Conservation (phyloP, 140 eudicot genomes). For the Anethum foeniculum region DNA sequence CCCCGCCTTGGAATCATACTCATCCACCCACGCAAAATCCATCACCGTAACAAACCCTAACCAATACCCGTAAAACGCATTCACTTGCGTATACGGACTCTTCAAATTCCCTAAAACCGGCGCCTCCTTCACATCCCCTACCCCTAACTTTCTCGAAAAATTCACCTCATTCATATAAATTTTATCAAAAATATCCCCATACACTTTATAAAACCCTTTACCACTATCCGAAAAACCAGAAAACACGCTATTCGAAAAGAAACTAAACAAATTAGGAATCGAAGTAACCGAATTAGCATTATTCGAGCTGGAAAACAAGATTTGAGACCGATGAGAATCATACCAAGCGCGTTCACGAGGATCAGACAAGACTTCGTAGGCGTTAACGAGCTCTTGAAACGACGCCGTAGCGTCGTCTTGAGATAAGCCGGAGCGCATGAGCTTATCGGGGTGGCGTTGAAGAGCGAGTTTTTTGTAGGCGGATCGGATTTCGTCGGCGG, state of each 20-base stretch:
- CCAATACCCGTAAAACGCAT: conserved; percentile 91
- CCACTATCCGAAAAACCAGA: conserved; percentile 61
- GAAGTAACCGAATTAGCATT: conserved; percentile 20
- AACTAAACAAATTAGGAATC: conserved; percentile 68
- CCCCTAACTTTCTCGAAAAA: conserved; percentile 57
- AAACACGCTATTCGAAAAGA: conserved; percentile 59
- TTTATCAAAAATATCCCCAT: conserved; percentile 65
- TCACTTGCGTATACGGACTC: conserved; percentile 70
- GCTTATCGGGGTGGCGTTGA: conserved; percentile 98
- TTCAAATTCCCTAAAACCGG: conserved; percentile 81
- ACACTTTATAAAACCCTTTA: conserved; percentile 80
- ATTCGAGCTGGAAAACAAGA: conserved; percentile 50
- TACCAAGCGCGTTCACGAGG: conserved; percentile 89
- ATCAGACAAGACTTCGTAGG: conserved; percentile 92
- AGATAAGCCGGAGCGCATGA: conserved; percentile 66
- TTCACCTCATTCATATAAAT: conserved; percentile 57
- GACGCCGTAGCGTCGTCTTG: conserved; percentile 82
- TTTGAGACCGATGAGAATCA: conserved; percentile 93
- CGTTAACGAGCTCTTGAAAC: conserved; percentile 91
- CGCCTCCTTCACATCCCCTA: conserved; percentile 68
- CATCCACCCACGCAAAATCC: conserved; percentile 93
- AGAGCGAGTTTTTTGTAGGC: conserved; percentile 88
- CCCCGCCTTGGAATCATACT: conserved; percentile 70
- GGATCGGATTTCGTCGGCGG: conserved; percentile 85
- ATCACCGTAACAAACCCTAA: conserved; percentile 65